phyloP scores from a whole-genome alignment of 2,329 filamentous ascomycete genomes.

The Microascus cirrosus region DNA sequence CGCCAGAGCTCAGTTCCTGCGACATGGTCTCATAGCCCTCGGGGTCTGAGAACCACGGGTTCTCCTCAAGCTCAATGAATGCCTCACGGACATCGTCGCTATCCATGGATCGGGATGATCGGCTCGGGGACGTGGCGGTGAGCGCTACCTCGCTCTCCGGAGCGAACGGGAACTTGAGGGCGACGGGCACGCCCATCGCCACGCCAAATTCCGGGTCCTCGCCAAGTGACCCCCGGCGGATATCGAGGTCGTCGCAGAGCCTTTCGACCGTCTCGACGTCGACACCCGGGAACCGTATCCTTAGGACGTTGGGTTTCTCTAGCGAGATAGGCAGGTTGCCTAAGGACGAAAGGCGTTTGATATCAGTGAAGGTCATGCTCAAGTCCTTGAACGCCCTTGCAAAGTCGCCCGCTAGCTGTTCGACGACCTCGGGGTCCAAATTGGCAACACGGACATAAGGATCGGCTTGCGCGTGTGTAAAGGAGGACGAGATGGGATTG shows the following conservation, averaged over 20 bases:
- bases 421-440: slow-evolving; percentile 73
- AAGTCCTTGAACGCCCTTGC: slow-evolving; percentile 77
- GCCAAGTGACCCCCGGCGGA: slow-evolving; percentile 65
- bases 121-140: slow-evolving; percentile 32
- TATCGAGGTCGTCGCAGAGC: slow-evolving; percentile 77
- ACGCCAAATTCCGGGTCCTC: slow-evolving; percentile 67
- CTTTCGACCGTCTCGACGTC: slow-evolving; percentile 72
- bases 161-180: slow-evolving; percentile 78
- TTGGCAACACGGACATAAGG: slow-evolving; percentile 36
- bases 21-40: slow-evolving; percentile 41
- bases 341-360: slow-evolving; percentile 63
- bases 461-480: slow-evolving; percentile 21
- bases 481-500: slow-evolving; percentile 51
- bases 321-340: slow-evolving; percentile 78
- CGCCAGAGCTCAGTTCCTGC: slow-evolving; percentile 30
- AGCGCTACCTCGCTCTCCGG: slow-evolving; percentile 32
- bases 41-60: slow-evolving; percentile 35
- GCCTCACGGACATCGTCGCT: slow-evolving; percentile 28
- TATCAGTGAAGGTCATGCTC: slow-evolving; percentile 65
- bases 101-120: slow-evolving; percentile 32
- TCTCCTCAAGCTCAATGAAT: slow-evolving; percentile 29
- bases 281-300: slow-evolving; percentile 84
- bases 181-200: slow-evolving; percentile 57
- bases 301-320: slow-evolving; percentile 53
- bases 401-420: slow-evolving; percentile 80